Conservation (phyloP, 202 grass and related monocot genomes). For the Digitaria exilis region DNA sequence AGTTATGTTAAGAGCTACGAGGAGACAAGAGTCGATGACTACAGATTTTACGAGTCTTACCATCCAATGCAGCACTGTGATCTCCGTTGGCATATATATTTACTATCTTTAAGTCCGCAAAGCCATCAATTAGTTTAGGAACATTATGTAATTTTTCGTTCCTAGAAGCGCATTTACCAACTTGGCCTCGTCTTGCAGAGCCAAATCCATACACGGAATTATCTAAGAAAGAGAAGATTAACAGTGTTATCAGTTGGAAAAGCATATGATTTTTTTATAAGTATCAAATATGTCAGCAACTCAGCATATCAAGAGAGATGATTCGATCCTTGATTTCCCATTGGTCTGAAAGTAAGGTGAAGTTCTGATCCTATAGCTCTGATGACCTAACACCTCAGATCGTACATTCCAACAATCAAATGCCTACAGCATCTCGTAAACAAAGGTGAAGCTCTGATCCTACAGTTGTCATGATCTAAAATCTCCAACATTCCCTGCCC, state of each 20-base stretch:
- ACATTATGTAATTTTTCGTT: constrained; percentile 55
- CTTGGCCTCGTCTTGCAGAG: constrained; percentile 76
- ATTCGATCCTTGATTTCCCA: not conserved
- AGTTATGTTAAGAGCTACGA: constrained; percentile 26
- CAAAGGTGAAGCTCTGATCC: not conserved
- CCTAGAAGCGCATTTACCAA: constrained; percentile 57
- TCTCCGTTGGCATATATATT: constrained; percentile 89
- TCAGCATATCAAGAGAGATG: constrained; percentile 6
- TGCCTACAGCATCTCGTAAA: not conserved
- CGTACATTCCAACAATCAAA: not conserved
- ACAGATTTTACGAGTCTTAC: constrained; percentile 45
- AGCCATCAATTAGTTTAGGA: constrained; percentile 74
- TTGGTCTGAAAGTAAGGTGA: not conserved
- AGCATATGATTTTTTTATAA: not conserved
- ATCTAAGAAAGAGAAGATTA: constrained; percentile 49
- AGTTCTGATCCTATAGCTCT: not conserved
- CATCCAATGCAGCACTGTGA: constrained; percentile 88
- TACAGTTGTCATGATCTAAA: constrained; percentile 3
- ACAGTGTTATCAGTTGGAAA: constrained; percentile 11
- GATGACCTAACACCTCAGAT: not conserved
- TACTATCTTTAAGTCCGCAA: constrained; percentile 56
- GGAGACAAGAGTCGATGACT: not conserved
- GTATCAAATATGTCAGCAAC: not conserved
- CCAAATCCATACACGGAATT: constrained; percentile 82
- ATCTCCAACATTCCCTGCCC: not conserved